These are phyloP conservation scores for Skeletonema potamos DNA, from an alignment of 108 stramenopile genomes.

Conservation along the genomic window DNA sequence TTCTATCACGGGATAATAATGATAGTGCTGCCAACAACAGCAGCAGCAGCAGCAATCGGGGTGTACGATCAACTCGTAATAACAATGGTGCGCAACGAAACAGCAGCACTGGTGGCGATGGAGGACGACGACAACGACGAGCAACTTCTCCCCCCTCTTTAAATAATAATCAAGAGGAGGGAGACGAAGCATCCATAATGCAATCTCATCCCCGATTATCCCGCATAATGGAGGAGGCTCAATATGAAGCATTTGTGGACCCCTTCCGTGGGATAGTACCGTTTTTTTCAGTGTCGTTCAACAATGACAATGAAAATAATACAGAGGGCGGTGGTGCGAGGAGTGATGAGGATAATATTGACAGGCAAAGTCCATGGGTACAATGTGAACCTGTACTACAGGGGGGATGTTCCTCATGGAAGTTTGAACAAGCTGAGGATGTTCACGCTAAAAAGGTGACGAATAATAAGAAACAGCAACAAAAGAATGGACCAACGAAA, in stretches of 20 bases:
- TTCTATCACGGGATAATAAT: not conserved
- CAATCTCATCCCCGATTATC: not conserved
- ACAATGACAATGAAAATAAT: not conserved
- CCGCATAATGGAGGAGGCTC: constrained; percentile 35
- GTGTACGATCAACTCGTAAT: not conserved
- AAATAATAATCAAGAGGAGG: not conserved
- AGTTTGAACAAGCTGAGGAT: not conserved
- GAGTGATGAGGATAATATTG: constrained; percentile 6
- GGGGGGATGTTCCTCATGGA: not conserved
- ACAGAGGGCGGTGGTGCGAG: not conserved
- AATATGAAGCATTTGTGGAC: constrained; percentile 65
- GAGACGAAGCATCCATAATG: not conserved
- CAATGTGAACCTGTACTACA: constrained; percentile 37
- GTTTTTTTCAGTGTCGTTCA: constrained; percentile 9
- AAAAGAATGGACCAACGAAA: not conserved
- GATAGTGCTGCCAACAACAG: not conserved
- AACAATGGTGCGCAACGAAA: not conserved
- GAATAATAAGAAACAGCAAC: constrained; percentile 5
- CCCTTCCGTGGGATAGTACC: constrained; percentile 65
- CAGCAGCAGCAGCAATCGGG: not conserved
- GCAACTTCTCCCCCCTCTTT: not conserved
- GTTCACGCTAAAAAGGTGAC: not conserved
- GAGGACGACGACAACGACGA: not conserved
- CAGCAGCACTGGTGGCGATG: not conserved
- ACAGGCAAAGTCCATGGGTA: constrained; percentile 50